Conservation (phyloP, 306 rosid species). For the Chamaecrista fasciculata region DNA sequence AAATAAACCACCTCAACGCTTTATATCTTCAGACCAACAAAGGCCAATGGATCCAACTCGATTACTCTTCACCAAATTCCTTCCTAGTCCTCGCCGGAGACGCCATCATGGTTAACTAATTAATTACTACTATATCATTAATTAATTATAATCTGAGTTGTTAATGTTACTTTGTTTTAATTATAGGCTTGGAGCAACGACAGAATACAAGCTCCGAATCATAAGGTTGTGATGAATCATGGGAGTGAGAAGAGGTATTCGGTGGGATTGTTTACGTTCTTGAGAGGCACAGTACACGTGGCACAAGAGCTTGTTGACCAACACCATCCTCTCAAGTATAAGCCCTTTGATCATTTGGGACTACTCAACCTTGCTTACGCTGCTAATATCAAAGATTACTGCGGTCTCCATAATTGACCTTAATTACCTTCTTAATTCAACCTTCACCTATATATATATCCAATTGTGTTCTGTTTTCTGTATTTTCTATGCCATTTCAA, state of each 20-base stretch:
- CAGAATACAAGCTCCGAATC: constrained; percentile 61
- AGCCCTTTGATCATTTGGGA: constrained; percentile 64
- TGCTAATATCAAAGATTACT: constrained; percentile 36
- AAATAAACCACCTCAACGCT: constrained; percentile 53
- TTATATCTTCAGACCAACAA: constrained; percentile 59
- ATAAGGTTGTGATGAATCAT: constrained; percentile 51
- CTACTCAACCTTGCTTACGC: constrained; percentile 43
- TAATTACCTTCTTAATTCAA: no score
- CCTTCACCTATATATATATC: no score
- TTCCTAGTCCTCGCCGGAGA: constrained; percentile 77
- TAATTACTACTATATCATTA: no score
- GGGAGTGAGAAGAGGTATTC: constrained; percentile 67
- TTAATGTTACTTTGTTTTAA: no score
- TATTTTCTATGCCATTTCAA: no score
- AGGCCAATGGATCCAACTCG: constrained; percentile 62
- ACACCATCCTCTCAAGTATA: constrained; percentile 52
- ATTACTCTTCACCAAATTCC: constrained; percentile 57
- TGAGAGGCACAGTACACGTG: constrained; percentile 52
- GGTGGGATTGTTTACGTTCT: constrained; percentile 58
- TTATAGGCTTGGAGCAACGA: constrained; percentile 85
- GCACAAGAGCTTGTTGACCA: constrained; percentile 65
- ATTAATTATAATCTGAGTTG: no score
- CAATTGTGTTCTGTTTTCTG: no score
- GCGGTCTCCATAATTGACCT: constrained; percentile 41
- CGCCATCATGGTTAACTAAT: constrained; percentile 55